phyloP scores from a whole-genome alignment of 176 grass and related monocot species.

The Poa annua region DNA sequence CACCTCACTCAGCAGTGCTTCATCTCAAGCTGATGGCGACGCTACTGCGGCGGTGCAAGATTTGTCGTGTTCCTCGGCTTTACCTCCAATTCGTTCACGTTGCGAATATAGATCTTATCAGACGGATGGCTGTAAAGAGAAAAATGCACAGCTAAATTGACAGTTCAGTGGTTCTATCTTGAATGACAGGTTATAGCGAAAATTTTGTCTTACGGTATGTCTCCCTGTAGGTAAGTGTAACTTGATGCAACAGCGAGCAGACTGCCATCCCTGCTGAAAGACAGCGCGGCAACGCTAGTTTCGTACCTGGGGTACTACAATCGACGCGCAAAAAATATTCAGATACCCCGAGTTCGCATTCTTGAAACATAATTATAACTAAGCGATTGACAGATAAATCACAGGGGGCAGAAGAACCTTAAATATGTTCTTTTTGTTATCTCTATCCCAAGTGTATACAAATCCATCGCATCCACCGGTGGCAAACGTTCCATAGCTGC shows the following conservation, averaged over 20 bases:
- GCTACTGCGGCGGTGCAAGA: constrained; percentile 28
- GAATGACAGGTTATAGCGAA: not conserved
- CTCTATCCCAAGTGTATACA: constrained; percentile 69
- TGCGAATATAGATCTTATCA: constrained; percentile 56
- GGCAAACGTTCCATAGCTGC: constrained; percentile 74
- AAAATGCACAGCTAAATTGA: not conserved
- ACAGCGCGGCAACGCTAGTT: constrained; percentile 64
- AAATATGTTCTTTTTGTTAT: constrained; percentile 60
- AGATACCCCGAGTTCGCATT: not conserved
- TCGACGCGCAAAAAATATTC: constrained; percentile 6
- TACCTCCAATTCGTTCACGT: constrained; percentile 63
- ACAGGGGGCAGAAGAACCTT: constrained; percentile 21
- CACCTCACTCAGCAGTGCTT: not conserved
- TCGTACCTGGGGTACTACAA: constrained; percentile 61
- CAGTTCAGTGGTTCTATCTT: not conserved
- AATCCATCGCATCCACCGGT: constrained; percentile 75
- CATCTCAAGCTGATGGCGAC: constrained; percentile 3
- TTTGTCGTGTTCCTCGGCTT: constrained; percentile 59
- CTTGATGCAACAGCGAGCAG: constrained; percentile 74
- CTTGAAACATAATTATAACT: not conserved
- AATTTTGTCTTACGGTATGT: constrained; percentile 49
- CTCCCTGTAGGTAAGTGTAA: constrained; percentile 66
- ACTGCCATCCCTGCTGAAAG: constrained; percentile 62
- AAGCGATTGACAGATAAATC: not conserved
- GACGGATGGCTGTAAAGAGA: constrained; percentile 54